Percentiles rank a stretch among this genome's conserved stretches.
These are phyloP conservation scores for Cyclostephanos tholiformis DNA, from an alignment of 108 stramenopile genomes.

Conservation along the genomic window DNA sequence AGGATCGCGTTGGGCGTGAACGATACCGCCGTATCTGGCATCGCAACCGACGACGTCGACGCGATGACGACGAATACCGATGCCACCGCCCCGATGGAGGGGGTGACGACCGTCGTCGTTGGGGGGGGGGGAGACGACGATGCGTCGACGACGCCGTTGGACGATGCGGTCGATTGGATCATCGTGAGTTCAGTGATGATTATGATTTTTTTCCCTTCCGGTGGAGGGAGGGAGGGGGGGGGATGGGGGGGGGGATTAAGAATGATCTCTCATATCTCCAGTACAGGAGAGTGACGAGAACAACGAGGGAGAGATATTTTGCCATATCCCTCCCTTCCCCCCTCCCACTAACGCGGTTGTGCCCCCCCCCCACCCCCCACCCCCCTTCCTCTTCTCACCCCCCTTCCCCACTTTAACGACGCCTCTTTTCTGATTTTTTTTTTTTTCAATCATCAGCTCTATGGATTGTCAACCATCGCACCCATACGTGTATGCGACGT, in stretches of 20 bases:
- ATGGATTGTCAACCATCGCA: conserved; percentile 7
- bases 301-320: background rate
- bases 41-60: background rate
- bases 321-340: background rate
- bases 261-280: too few relatives aligned
- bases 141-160: background rate
- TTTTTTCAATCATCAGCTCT: background rate
- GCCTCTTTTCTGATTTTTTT: too few relatives aligned
- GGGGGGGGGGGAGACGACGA: background rate
- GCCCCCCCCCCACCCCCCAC: background rate
- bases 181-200: background rate
- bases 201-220: background rate
- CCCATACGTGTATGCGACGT: background rate
- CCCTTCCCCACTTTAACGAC: background rate
- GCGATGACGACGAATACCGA: conserved; percentile 12
- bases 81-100: conserved; percentile 1
- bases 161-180: conserved; percentile 1
- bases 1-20: conserved; percentile 13
- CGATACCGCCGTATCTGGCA: background rate
- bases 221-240: too few relatives aligned
- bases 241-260: too few relatives aligned
- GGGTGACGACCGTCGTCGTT: background rate
- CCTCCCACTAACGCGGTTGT: background rate
- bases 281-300: background rate
- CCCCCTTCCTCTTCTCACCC: background rate